A percentile compares a stretch with the other conserved stretches of the same genome.
Conservation (phyloP, 2,329 filamentous ascomycete genomes). For the Microsporum canis region DNA sequence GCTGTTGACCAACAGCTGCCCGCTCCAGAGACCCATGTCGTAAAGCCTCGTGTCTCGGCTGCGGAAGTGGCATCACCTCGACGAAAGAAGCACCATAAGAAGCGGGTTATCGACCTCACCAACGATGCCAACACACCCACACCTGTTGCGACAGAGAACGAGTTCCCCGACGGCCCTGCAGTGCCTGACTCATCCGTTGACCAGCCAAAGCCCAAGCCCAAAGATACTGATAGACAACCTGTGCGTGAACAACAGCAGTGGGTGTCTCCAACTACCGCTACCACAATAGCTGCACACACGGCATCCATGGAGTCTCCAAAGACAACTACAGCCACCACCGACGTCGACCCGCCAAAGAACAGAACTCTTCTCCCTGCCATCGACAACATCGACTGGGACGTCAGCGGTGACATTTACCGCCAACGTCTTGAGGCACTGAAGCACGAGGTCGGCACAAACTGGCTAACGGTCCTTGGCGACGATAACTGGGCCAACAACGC, state of each 20-base stretch:
- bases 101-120: conserved; percentile 48
- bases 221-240: background rate
- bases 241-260: background rate
- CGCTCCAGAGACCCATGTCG: background rate
- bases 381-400: conserved; percentile 24
- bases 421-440: conserved; percentile 80
- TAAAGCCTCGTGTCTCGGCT: background rate
- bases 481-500: conserved; percentile 45
- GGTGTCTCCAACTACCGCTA: background rate
- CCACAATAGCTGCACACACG: background rate
- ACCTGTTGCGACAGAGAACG: background rate
- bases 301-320: background rate
- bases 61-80: conserved; percentile 22
- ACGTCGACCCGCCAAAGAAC: background rate
- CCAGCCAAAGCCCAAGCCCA: background rate
- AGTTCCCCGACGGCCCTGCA: background rate
- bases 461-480: conserved; percentile 76
- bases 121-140: conserved; percentile 26
- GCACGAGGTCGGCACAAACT: conserved; percentile 74
- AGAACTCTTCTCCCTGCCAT: conserved; percentile 19
- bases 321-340: background rate
- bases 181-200: background rate
- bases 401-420: conserved; percentile 66
- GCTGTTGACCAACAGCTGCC: conserved; percentile 11
- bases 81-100: conserved; percentile 41